A percentile compares a stretch with the other conserved stretches of the same genome.
These are phyloP conservation scores for Candida sp. DNA, from an alignment of 1,139 yeast species.

Conservation along the genomic window DNA sequence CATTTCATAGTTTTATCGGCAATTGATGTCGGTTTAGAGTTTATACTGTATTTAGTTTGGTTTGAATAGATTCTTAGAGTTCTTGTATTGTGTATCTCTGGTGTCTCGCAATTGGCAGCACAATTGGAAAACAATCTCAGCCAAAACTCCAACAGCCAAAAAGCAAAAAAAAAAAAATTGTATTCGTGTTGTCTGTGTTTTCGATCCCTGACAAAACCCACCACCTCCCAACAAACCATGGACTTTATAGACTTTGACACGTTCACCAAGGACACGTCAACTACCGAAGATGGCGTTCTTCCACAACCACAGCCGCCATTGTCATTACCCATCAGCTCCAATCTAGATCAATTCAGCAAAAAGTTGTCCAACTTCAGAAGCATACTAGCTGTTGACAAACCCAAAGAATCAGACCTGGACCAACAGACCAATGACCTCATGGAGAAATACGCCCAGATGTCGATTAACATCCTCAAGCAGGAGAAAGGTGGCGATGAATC, in stretches of 20 bases:
- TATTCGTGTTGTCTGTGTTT: background rate
- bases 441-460: conserved; percentile 42
- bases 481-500: conserved; percentile 10
- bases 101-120: background rate
- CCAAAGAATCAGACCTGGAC: background rate
- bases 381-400: conserved; percentile 25
- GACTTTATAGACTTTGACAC: conserved; percentile 50
- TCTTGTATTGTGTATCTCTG: background rate
- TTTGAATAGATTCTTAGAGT: conserved; percentile 2
- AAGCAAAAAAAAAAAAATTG: conserved; percentile 1
- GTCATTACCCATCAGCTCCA: conserved; percentile 44
- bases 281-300: conserved; percentile 22
- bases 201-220: background rate
- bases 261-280: conserved; percentile 21
- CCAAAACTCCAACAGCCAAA: background rate
- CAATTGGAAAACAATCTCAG: background rate
- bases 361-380: conserved; percentile 38
- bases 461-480: conserved; percentile 24
- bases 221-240: conserved; percentile 23
- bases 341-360: conserved; percentile 42
- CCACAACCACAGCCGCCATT: conserved; percentile 54
- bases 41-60: conserved; percentile 2
- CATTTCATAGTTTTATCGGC: background rate
- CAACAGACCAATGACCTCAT: conserved; percentile 23
- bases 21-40: background rate